These are phyloP conservation scores for Mycosarcoma mackinlayi DNA, from an alignment of 1,284 basidiomycete species.

Conservation along the genomic window DNA sequence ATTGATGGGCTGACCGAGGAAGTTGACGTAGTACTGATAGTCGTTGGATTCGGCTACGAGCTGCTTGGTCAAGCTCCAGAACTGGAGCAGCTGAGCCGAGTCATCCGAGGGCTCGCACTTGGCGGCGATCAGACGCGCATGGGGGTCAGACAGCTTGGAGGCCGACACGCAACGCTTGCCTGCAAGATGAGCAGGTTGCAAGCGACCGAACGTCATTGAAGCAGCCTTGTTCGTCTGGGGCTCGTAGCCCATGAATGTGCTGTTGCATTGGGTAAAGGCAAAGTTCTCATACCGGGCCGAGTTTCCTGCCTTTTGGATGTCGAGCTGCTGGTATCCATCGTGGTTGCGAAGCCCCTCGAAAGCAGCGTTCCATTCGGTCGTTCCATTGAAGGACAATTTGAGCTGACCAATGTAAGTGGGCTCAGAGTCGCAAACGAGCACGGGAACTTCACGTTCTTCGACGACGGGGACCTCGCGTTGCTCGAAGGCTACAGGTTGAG, in stretches of 20 bases:
- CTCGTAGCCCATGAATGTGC: constrained; percentile 40
- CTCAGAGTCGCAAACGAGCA: constrained; percentile 26
- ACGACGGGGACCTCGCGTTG: constrained; percentile 18
- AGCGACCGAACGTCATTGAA: constrained; percentile 42
- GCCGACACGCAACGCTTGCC: constrained; percentile 49
- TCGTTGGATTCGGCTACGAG: constrained; percentile 17
- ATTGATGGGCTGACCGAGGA: constrained; percentile 32
- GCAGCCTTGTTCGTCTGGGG: constrained; percentile 43
- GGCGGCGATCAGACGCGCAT: constrained; percentile 35
- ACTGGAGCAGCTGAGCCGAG: constrained; percentile 48
- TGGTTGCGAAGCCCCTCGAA: constrained; percentile 46
- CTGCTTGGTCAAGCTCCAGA: constrained; percentile 52
- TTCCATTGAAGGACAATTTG: constrained; percentile 28
- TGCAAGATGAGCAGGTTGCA: constrained; percentile 38
- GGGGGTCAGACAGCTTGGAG: constrained; percentile 11
- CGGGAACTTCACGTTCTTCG: constrained; percentile 35
- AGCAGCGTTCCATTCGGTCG: constrained; percentile 32
- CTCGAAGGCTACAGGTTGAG: constrained; percentile 26
- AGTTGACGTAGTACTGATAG: constrained; percentile 46
- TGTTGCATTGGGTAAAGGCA: constrained; percentile 41
- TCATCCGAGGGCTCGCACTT: constrained; percentile 42
- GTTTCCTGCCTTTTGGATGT: constrained; percentile 34
- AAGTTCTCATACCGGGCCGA: constrained; percentile 38
- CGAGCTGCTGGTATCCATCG: constrained; percentile 43
- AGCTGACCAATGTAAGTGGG: constrained; percentile 37